phyloP scores from a whole-genome alignment of 768 basidiomycete species.

The Dacryopinax spathularia region DNA sequence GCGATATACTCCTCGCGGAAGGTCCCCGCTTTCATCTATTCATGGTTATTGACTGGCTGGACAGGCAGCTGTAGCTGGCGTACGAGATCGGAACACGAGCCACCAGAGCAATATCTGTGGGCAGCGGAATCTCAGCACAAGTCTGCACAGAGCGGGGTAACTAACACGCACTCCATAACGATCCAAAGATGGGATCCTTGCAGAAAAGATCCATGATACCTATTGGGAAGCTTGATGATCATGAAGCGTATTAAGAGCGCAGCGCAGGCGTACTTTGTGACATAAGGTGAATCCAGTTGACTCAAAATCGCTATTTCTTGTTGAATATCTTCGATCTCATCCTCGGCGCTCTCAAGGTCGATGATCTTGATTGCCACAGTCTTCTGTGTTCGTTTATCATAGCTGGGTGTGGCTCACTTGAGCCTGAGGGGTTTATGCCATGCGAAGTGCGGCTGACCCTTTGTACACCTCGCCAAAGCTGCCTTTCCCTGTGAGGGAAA shows the following conservation, averaged over 20 bases:
- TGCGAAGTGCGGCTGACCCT: slow-evolving; percentile 39
- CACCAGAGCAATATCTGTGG: slow-evolving; percentile 84
- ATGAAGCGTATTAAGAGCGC: slow-evolving; percentile 12
- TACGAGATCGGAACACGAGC: slow-evolving; percentile 93
- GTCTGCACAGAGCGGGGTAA: slow-evolving; percentile 2
- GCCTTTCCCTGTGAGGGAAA: slow-evolving; percentile 59
- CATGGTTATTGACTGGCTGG: background rate
- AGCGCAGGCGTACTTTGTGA: slow-evolving; percentile 63
- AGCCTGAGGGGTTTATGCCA: slow-evolving; percentile 14
- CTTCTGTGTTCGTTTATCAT: slow-evolving; percentile 87
- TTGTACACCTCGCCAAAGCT: slow-evolving; percentile 99
- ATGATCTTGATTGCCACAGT: slow-evolving; percentile 99
- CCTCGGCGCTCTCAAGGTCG: slow-evolving; percentile 96
- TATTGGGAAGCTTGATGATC: slow-evolving; percentile 16
- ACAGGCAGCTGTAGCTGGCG: slow-evolving; percentile 17
- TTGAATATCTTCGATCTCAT: slow-evolving; percentile 99
- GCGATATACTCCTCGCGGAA: slow-evolving; percentile 99
- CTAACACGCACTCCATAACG: slow-evolving; percentile 75
- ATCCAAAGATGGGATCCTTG: slow-evolving; percentile 98
- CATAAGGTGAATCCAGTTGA: slow-evolving; percentile 87
- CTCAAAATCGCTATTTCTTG: slow-evolving; percentile 97
- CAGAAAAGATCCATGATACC: slow-evolving; percentile 92
- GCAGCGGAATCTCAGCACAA: background rate
- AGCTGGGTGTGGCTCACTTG: slow-evolving; percentile 34
- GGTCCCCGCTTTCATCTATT: slow-evolving; percentile 92